phyloP scores from a whole-genome alignment of 225 moss, liverwort and hornwort genomes.

The Pseudoscleropodium purum region DNA sequence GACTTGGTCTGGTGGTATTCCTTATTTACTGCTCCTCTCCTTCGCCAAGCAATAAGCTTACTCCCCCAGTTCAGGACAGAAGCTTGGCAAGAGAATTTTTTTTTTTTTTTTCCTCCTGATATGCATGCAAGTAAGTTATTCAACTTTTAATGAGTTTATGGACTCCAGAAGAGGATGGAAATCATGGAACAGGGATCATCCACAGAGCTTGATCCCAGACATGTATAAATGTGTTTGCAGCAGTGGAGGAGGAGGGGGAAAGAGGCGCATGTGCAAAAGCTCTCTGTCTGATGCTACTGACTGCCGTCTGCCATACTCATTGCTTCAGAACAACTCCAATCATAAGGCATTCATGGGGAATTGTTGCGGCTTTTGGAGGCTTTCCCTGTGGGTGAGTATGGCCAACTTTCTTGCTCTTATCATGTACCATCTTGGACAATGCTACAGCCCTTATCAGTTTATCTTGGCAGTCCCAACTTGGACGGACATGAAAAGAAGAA shows the following conservation, averaged over 20 bases:
- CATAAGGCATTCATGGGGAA: slow-evolving; percentile 2
- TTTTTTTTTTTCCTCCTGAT: not conserved
- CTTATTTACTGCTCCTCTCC: not conserved
- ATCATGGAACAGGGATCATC: not conserved
- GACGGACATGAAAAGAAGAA: not conserved
- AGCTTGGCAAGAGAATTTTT: no score
- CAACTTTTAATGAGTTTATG: not conserved
- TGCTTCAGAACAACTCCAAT: not conserved
- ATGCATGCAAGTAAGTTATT: not conserved
- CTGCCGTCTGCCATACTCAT: not conserved
- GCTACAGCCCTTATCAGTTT: slow-evolving; percentile 8
- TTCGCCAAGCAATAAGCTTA: not conserved
- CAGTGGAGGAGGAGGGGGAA: no score
- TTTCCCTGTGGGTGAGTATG: not conserved
- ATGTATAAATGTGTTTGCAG: no score
- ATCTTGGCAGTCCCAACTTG: not conserved
- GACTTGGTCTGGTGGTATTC: not conserved
- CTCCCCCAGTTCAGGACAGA: not conserved
- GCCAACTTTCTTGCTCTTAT: slow-evolving; percentile 9
- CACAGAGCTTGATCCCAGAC: not conserved
- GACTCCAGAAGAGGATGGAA: not conserved
- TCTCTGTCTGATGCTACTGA: not conserved
- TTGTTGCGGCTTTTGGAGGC: not conserved
- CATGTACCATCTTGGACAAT: not conserved
- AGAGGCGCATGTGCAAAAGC: not conserved